Conservation (phyloP, 306 rosid genomes). For the Pyrus betulifolia region DNA sequence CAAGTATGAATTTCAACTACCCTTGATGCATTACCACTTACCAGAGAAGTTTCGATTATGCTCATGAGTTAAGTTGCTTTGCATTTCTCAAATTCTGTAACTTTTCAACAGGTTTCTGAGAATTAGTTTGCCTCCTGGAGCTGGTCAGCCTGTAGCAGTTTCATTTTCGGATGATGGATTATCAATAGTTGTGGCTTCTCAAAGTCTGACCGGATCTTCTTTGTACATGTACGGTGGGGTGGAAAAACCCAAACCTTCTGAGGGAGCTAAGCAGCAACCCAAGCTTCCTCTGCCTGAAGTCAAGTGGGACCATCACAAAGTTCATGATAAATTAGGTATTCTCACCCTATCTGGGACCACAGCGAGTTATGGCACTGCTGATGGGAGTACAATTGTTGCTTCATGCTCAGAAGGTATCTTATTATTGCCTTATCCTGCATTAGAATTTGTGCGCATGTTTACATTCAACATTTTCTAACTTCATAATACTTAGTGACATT, state of each 20-base stretch:
- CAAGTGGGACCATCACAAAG: slow-evolving; percentile 83
- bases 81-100: slow-evolving; percentile 7
- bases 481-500: neutral
- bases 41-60: slow-evolving; percentile 12
- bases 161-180: slow-evolving; percentile 58
- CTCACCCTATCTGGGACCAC: slow-evolving; percentile 66
- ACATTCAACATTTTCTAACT: neutral
- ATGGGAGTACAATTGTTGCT: slow-evolving; percentile 80
- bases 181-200: slow-evolving; percentile 73
- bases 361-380: slow-evolving; percentile 86
- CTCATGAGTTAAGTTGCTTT: slow-evolving; percentile 10
- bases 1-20: slow-evolving; percentile 51
- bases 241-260: slow-evolving; percentile 51
- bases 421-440: neutral
- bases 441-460: neutral
- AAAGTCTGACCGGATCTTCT: slow-evolving; percentile 59
- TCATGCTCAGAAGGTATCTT: slow-evolving; percentile 97
- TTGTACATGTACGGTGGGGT: slow-evolving; percentile 87
- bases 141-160: slow-evolving; percentile 86
- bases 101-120: slow-evolving; percentile 60
- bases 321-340: slow-evolving; percentile 71
- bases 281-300: slow-evolving; percentile 93
- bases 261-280: slow-evolving; percentile 47
- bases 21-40: neutral
- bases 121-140: slow-evolving; percentile 83